phyloP scores from a whole-genome alignment of 2,329 filamentous ascomycete species.

The Sclerotinia minor region DNA sequence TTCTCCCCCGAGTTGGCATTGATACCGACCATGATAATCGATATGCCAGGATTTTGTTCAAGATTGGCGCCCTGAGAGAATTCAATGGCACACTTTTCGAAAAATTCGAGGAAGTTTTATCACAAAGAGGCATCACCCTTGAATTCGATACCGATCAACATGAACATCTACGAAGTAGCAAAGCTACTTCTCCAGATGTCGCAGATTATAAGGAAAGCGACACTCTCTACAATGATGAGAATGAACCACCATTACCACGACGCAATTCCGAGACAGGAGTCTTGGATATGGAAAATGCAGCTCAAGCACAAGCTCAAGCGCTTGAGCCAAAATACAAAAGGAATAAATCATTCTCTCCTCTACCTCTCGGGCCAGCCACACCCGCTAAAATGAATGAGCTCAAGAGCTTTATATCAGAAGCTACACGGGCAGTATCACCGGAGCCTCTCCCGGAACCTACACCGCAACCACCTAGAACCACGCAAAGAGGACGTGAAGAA shows the following conservation, averaged over 20 bases:
- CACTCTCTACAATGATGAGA: slow-evolving; percentile 29
- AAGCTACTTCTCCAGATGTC: slow-evolving; percentile 4
- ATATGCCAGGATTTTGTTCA: slow-evolving; percentile 76
- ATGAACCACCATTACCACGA: slow-evolving; percentile 29
- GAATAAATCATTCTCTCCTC: slow-evolving; percentile 35
- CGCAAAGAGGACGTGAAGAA: slow-evolving; percentile 26
- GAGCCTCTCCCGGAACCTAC: slow-evolving; percentile 10
- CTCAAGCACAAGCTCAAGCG: slow-evolving; percentile 20
- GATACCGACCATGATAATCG: slow-evolving; percentile 73
- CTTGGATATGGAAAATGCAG: slow-evolving; percentile 35
- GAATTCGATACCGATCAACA: slow-evolving; percentile 53
- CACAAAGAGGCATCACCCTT: slow-evolving; percentile 69
- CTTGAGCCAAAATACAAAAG: slow-evolving; percentile 26
- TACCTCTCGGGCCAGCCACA: slow-evolving; percentile 22
- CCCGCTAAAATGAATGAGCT: slow-evolving; percentile 13
- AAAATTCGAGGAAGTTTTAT: slow-evolving; percentile 69
- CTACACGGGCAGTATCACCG: slow-evolving; percentile 21
- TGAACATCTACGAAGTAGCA: slow-evolving; percentile 21
- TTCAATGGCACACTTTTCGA: slow-evolving; percentile 57
- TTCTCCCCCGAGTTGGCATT: slow-evolving; percentile 69
- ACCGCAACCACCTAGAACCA: slow-evolving; percentile 23
- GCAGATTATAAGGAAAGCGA: slow-evolving; percentile 25
- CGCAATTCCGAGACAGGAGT: slow-evolving; percentile 42
- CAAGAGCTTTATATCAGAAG: slow-evolving; percentile 29
- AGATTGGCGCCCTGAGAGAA: slow-evolving; percentile 67